Percentiles rank a stretch among this genome's conserved stretches.
phyloP scores from a whole-genome alignment of 345 rosid species.

The Camelina sativa region DNA sequence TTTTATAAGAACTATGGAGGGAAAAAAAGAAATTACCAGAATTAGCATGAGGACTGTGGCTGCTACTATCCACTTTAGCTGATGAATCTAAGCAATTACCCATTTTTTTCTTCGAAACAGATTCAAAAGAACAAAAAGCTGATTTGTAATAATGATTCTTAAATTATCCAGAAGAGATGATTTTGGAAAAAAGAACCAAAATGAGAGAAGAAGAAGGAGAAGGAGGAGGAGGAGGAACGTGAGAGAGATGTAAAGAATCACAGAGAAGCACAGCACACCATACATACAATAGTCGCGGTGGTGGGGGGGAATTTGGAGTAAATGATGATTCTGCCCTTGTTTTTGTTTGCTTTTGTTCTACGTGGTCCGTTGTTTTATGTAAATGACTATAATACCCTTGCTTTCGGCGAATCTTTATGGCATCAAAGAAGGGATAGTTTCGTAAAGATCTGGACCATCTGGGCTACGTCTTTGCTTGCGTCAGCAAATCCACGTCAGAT shows the following conservation, averaged over 20 bases:
- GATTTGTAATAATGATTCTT: background rate
- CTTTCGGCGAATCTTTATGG: background rate
- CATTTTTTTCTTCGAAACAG: slow-evolving; percentile 44
- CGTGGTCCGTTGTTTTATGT: slow-evolving; percentile 5
- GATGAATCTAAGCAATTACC: slow-evolving; percentile 80
- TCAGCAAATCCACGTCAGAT: slow-evolving; percentile 37
- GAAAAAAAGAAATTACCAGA: slow-evolving; percentile 51
- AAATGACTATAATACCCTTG: slow-evolving; percentile 23
- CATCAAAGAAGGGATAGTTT: slow-evolving; percentile 8
- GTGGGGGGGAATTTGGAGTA: background rate
- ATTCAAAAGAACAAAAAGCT: slow-evolving; percentile 22
- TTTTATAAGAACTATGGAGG: background rate
- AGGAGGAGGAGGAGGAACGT: slow-evolving; percentile 20
- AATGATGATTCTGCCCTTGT: slow-evolving; percentile 31
- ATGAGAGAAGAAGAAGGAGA: slow-evolving; percentile 6
- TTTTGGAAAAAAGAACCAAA: background rate
- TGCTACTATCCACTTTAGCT: slow-evolving; percentile 61
- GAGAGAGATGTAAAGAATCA: slow-evolving; percentile 24
- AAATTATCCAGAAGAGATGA: background rate
- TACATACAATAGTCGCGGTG: slow-evolving; percentile 33
- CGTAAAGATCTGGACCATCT: slow-evolving; percentile 22
- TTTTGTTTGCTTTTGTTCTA: background rate
- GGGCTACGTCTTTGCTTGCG: slow-evolving; percentile 39
- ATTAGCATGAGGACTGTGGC: slow-evolving; percentile 57
- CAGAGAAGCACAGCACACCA: slow-evolving; percentile 42